phyloP scores from a whole-genome alignment of 345 rosid genomes.

The Camelina laxa region DNA sequence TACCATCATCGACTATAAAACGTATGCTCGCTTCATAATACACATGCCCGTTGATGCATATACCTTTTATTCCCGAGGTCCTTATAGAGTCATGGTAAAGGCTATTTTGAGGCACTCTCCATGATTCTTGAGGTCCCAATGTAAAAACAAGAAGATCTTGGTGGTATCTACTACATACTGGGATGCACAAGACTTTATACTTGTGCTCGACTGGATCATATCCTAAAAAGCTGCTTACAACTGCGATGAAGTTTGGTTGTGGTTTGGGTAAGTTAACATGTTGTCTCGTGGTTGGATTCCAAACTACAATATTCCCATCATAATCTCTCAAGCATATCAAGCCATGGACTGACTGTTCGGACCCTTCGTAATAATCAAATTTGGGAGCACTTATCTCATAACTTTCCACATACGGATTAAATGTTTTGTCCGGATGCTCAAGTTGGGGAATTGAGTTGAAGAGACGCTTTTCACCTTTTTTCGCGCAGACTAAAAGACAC shows the following conservation, averaged over 20 bases:
- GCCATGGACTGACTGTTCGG: constrained; percentile 6
- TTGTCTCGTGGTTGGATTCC: constrained; percentile 26
- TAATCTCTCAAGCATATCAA: not conserved
- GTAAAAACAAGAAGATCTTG: constrained; percentile 15
- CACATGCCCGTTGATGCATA: constrained; percentile 24
- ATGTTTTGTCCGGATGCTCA: not conserved
- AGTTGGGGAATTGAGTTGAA: not conserved
- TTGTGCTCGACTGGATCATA: constrained; percentile 11
- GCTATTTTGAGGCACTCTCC: constrained; percentile 3
- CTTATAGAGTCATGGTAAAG: not conserved
- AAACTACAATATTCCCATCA: constrained; percentile 1
- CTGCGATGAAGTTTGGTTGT: too few relatives aligned
- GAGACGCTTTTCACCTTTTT: not conserved
- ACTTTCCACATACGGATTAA: not conserved
- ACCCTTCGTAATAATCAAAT: not conserved
- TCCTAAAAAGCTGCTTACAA: not conserved
- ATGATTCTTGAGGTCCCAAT: constrained; percentile 22
- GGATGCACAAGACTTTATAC: constrained; percentile 14
- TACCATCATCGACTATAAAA: not conserved
- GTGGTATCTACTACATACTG: rapidly evolving
- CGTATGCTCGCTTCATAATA: not conserved
- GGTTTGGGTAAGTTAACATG: constrained; percentile 1
- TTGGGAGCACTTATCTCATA: not conserved
- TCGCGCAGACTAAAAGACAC: not conserved
- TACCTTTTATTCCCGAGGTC: not conserved